Evolutionary conservation across 2,329 filamentous ascomycete species (phyloP).

Genomic region (Drechslerella dactyloides): DNA sequence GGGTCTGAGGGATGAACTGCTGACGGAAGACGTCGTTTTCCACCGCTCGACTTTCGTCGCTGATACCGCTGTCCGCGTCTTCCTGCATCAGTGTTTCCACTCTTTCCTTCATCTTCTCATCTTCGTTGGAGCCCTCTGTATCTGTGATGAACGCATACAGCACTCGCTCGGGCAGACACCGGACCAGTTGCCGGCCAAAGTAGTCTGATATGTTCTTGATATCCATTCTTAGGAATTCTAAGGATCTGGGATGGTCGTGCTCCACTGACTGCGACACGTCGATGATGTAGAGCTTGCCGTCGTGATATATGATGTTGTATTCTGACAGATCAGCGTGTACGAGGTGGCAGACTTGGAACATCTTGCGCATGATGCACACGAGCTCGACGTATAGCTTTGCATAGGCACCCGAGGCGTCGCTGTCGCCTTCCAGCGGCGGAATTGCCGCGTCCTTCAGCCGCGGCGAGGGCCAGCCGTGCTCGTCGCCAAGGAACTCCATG

Average conservation of each 20-base stretch:
- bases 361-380: constrained; percentile 83
- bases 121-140: constrained; percentile 61
- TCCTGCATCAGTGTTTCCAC: constrained; percentile 58
- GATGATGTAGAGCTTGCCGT: constrained; percentile 84
- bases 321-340: constrained; percentile 97
- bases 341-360: constrained; percentile 89
- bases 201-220: constrained; percentile 97
- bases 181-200: constrained; percentile 81
- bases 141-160: constrained; percentile 83
- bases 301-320: constrained; percentile 94
- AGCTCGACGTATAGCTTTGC: constrained; percentile 79
- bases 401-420: constrained; percentile 66
- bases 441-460: constrained; percentile 86
- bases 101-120: constrained; percentile 57
- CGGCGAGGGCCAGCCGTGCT: constrained; percentile 84
- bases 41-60: constrained; percentile 68
- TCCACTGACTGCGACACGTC: constrained; percentile 98
- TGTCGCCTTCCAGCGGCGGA: constrained; percentile 64
- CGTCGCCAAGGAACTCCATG: constrained; percentile 90
- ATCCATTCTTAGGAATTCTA: constrained; percentile 96
- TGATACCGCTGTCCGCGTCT: constrained; percentile 54
- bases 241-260: constrained; percentile 88
- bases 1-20: constrained; percentile 93
- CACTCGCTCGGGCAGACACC: constrained; percentile 74
- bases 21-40: constrained; percentile 93